phyloP scores from a whole-genome alignment of 306 rosid species.

The Medicago truncatula region MtrunA17r5.0-ANR NC_053045.1:30460501-30461000 shows the following conservation, averaged over 20 bases:
- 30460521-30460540: conserved; percentile 85
- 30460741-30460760: conserved; percentile 62
- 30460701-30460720: conserved; percentile 68
- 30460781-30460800: conserved; percentile 72
- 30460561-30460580: conserved; percentile 93
- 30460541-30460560: conserved; percentile 58
- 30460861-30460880: conserved; percentile 89
- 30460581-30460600: conserved; percentile 58
- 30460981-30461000: conserved; percentile 96
- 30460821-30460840: conserved; percentile 78
- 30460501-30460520: conserved; percentile 53
- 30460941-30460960: conserved; percentile 81
- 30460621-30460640: conserved; percentile 64
- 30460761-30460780: conserved; percentile 81
- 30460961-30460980: conserved; percentile 94
- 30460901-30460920: conserved; percentile 72
- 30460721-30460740: conserved; percentile 58
- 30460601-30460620: conserved; percentile 52
- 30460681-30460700: conserved; percentile 69
- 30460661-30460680: conserved; percentile 69
- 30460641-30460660: conserved; percentile 50
- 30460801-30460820: conserved; percentile 85
- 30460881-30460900: conserved; percentile 76
- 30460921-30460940: conserved; percentile 68
- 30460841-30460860: conserved; percentile 81